Base-by-base conservation (phyloP, 2,329 filamentous ascomycete genomes). In the Hirsutella minnesotensis region DNA sequence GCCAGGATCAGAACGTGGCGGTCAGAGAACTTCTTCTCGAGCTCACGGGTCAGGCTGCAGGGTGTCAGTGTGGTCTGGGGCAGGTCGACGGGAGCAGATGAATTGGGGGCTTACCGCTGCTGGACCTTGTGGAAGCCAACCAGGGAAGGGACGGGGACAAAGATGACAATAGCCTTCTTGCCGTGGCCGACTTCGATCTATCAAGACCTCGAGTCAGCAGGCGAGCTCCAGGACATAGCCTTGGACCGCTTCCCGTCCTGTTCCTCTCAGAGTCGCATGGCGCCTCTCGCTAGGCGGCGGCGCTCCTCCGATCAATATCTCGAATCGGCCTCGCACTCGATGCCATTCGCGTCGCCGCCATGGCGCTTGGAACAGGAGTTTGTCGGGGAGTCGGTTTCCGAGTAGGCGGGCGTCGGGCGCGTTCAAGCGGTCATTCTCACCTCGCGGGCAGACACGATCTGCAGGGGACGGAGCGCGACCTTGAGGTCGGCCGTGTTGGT, bases 11-110 rank as follows among this genome's bases (percentile, higher is more conserved):
- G 79, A 70, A 98, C 92, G 73, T 98, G 92, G 73, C 92, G 92
- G 81, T 98, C 92, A 55, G 92, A 96, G 87, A 98, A 98, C 79
- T 98, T 98, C 88, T 98, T 98, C 85, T 98, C 92, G 67, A 98
- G 89, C 81, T 98, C 92, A 75, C 92, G 92, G 72, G 92, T 98
- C 67, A 98, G 83, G 68, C 90, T 96, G 46, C n/a, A n/a, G n/a
- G n/a, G n/a, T 4, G 3, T n/a, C n/a, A n/a, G 2, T 47, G 60
- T 48, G 63, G 53, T 9, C 15, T 33, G 21, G 37, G 21, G n/a
- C 12, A 18, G 27, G 15, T n/a, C 5, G 9, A n/a, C 9, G 38
- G 10, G 38, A 16, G 15, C 9, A 3, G 16, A 16, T 10, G 30
- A 3, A 39, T 4, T 21, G 31, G 41, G 46, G 52, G 70, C 83